phyloP scores from a whole-genome alignment of 1,139 yeast genomes.

The Candida smagusa region DNA sequence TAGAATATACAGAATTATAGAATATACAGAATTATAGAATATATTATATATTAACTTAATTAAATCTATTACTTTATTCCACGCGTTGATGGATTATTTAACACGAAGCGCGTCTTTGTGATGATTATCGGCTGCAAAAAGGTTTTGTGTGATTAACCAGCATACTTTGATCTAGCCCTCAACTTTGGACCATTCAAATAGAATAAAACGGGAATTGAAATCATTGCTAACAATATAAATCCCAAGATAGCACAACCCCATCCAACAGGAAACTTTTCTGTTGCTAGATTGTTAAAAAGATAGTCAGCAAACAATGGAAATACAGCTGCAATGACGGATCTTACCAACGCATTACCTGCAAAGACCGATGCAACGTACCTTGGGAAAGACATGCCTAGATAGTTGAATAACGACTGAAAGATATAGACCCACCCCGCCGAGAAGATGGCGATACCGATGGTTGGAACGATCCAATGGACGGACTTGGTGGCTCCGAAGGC shows the following conservation, averaged over 20 bases:
- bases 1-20: too few relatives aligned
- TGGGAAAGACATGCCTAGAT: conserved; percentile 31
- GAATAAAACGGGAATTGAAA: conserved; percentile 44
- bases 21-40: too few relatives aligned
- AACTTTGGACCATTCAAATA: conserved; percentile 47
- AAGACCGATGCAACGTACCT: conserved; percentile 54
- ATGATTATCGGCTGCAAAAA: too few relatives aligned
- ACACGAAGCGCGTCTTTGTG: too few relatives aligned
- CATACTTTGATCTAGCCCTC: conserved; percentile 44
- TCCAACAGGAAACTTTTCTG: conserved; percentile 48
- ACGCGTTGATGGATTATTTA: too few relatives aligned
- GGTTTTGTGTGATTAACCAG: conserved; percentile 11
- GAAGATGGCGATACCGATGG: conserved; percentile 39
- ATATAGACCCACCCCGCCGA: conserved; percentile 36
- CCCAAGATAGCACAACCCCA: conserved; percentile 54
- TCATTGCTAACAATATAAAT: conserved; percentile 38
- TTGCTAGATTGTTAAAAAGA: conserved; percentile 43
- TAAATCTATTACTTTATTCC: too few relatives aligned
- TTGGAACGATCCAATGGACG: conserved; percentile 42
- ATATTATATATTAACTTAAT: too few relatives aligned
- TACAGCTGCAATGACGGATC: conserved; percentile 54
- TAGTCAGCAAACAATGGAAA: conserved; percentile 60
- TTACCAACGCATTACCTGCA: conserved; percentile 53
- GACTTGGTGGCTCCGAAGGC: conserved; percentile 46
- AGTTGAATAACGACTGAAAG: conserved; percentile 38